A percentile compares a stretch with the other conserved stretches of the same genome.
Conservation (phyloP, 2,329 filamentous ascomycete species). For the Aspergillus flavus region DNA sequence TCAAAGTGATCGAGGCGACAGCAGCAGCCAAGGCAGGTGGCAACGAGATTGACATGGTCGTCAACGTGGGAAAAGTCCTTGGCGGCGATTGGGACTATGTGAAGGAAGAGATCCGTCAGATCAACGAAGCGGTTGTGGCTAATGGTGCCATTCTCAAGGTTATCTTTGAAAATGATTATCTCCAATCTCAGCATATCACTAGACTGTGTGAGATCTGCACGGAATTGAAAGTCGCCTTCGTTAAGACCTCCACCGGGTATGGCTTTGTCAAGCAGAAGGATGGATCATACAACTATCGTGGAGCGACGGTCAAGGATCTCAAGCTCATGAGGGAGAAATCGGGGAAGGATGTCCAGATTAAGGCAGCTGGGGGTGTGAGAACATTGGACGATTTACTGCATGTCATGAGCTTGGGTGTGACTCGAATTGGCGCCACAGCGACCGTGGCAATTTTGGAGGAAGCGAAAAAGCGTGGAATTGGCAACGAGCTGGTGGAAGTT, state of each 20-base stretch:
- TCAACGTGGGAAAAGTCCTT: slow-evolving; percentile 61
- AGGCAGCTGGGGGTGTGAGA: slow-evolving; percentile 61
- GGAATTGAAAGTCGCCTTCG: slow-evolving; percentile 54
- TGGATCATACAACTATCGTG: slow-evolving; percentile 57
- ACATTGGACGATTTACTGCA: slow-evolving; percentile 60
- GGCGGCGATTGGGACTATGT: slow-evolving; percentile 62
- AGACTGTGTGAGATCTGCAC: slow-evolving; percentile 60
- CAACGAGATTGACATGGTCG: slow-evolving; percentile 62
- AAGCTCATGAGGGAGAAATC: slow-evolving; percentile 56
- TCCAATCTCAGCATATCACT: slow-evolving; percentile 53
- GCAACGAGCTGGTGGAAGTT: slow-evolving; percentile 30
- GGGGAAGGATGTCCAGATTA: slow-evolving; percentile 53
- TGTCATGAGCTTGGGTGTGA: slow-evolving; percentile 58
- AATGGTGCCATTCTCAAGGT: slow-evolving; percentile 57
- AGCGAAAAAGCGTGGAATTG: slow-evolving; percentile 54
- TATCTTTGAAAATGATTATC: slow-evolving; percentile 65
- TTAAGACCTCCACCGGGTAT: slow-evolving; percentile 65
- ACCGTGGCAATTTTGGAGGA: slow-evolving; percentile 60
- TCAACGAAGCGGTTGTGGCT: slow-evolving; percentile 54
- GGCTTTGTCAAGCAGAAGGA: slow-evolving; percentile 60
- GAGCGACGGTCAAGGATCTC: slow-evolving; percentile 55
- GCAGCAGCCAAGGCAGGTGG: slow-evolving; percentile 54
- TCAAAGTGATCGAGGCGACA: slow-evolving; percentile 58
- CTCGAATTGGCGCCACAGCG: slow-evolving; percentile 59
- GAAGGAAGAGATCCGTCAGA: slow-evolving; percentile 50